These are phyloP conservation scores for Debaryomyces sp. DNA, from an alignment of 1,139 yeast genomes.

Conservation along the genomic window DNA sequence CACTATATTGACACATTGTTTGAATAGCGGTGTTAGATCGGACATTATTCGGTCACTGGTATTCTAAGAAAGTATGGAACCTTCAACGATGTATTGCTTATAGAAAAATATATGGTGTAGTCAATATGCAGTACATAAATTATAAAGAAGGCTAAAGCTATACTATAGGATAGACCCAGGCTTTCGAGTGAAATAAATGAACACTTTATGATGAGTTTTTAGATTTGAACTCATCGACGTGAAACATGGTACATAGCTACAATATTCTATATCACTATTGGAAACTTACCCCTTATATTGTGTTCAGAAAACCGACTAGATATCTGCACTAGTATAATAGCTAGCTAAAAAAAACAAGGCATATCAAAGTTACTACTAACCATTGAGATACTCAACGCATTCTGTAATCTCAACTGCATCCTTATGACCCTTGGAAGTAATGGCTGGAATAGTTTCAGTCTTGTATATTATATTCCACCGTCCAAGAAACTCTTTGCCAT, in stretches of 20 bases:
- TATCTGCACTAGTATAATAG: background rate
- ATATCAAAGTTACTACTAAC: slow-evolving; percentile 11
- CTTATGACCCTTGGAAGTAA: slow-evolving; percentile 11
- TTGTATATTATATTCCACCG: slow-evolving; percentile 50
- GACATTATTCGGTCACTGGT: slow-evolving; percentile 35
- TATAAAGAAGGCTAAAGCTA: too few relatives aligned
- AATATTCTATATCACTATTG: too few relatives aligned
- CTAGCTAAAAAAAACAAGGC: background rate
- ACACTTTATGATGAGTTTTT: too few relatives aligned
- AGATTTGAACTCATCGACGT: too few relatives aligned
- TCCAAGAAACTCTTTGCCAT: slow-evolving; percentile 35
- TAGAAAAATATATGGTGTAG: background rate
- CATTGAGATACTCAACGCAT: slow-evolving; percentile 27
- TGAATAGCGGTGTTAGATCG: slow-evolving; percentile 55
- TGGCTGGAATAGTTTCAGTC: slow-evolving; percentile 24
- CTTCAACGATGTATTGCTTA: background rate
- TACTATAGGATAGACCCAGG: too few relatives aligned
- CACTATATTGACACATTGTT: slow-evolving; percentile 50
- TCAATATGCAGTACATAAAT: background rate
- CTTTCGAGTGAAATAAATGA: too few relatives aligned
- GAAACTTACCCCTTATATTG: background rate
- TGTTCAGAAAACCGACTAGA: background rate
- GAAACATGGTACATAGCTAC: background rate
- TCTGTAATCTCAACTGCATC: slow-evolving; percentile 38
- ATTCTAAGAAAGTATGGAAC: background rate